These are phyloP conservation scores for Polychaeton citri DNA, from an alignment of 2,329 filamentous ascomycete species.

Conservation along the genomic window DNA sequence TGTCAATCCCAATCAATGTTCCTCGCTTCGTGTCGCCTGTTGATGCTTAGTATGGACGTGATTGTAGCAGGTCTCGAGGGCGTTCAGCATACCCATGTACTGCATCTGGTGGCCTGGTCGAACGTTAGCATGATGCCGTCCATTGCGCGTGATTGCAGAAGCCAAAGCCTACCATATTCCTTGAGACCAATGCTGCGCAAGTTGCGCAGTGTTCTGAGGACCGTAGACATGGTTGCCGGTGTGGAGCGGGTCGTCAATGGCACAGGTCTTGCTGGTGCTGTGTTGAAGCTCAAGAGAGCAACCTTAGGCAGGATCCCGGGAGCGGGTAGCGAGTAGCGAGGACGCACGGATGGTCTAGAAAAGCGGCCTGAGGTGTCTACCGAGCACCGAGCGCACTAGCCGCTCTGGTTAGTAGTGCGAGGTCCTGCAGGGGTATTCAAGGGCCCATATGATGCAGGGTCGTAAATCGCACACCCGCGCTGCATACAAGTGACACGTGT, in stretches of 20 bases:
- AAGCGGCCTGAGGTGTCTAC: no score
- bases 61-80: background rate
- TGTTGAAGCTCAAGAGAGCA: no score
- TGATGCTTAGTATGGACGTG: slow-evolving; percentile 14
- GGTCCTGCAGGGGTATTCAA: no score
- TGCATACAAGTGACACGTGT: no score
- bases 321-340: background rate
- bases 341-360: background rate
- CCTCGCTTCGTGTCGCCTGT: slow-evolving; percentile 94
- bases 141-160: background rate
- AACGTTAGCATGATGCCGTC: no score
- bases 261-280: background rate
- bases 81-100: slow-evolving; percentile 21
- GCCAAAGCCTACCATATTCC: slow-evolving; percentile 35
- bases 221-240: slow-evolving; percentile 65
- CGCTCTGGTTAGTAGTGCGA: no score
- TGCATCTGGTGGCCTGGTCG: slow-evolving; percentile 59
- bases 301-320: background rate
- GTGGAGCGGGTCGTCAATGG: background rate
- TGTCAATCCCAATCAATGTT: slow-evolving; percentile 69
- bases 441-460: no score
- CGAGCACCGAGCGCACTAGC: no score
- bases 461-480: no score
- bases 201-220: slow-evolving; percentile 75
- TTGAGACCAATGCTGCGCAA: slow-evolving; percentile 78